phyloP scores from a whole-genome alignment of 208 protist genomes.

The Borovskyia barvae region DNA sequence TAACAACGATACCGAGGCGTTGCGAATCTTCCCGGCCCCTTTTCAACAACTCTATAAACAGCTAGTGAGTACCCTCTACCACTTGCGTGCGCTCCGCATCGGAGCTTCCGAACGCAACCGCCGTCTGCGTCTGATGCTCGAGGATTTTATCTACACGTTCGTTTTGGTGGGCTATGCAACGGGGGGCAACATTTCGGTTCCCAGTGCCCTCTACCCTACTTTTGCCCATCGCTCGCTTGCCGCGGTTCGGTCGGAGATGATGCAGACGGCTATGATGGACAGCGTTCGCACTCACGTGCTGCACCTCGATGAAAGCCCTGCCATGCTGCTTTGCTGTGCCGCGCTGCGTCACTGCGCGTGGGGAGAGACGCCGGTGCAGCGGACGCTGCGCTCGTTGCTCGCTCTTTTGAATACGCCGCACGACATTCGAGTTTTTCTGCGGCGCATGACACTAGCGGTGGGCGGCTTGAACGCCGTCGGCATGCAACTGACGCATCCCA shows the following conservation, averaged over 20 bases:
- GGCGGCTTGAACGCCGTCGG: slow-evolving; percentile 62
- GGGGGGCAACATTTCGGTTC: slow-evolving; percentile 13
- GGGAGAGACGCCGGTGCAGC: slow-evolving; percentile 35
- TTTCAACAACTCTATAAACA: slow-evolving; percentile 39
- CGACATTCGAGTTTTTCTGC: slow-evolving; percentile 57
- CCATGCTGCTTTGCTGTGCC: slow-evolving; percentile 39
- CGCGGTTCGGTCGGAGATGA: slow-evolving; percentile 30
- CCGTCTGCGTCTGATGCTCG: slow-evolving; percentile 42
- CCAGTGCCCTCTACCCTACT: slow-evolving; percentile 24
- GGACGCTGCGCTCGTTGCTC: slow-evolving; percentile 41
- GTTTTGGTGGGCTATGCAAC: slow-evolving; percentile 32
- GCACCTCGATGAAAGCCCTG: slow-evolving; percentile 32
- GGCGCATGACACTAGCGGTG: slow-evolving; percentile 61
- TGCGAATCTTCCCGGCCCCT: slow-evolving; percentile 14
- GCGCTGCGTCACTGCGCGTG: slow-evolving; percentile 47
- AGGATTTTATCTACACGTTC: slow-evolving; percentile 50
- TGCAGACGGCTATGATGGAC: slow-evolving; percentile 41
- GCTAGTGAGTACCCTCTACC: slow-evolving; percentile 31
- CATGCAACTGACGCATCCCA: slow-evolving; percentile 61
- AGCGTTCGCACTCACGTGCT: slow-evolving; percentile 30
- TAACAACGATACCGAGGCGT: slow-evolving; percentile 11
- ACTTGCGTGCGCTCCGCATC: slow-evolving; percentile 45
- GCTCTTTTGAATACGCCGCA: slow-evolving; percentile 26
- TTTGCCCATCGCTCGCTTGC: slow-evolving; percentile 32
- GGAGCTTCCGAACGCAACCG: slow-evolving; percentile 38